Evolutionary conservation across 257 asterid genomes (phyloP).

Genomic region (Striga asiatica): DNA sequence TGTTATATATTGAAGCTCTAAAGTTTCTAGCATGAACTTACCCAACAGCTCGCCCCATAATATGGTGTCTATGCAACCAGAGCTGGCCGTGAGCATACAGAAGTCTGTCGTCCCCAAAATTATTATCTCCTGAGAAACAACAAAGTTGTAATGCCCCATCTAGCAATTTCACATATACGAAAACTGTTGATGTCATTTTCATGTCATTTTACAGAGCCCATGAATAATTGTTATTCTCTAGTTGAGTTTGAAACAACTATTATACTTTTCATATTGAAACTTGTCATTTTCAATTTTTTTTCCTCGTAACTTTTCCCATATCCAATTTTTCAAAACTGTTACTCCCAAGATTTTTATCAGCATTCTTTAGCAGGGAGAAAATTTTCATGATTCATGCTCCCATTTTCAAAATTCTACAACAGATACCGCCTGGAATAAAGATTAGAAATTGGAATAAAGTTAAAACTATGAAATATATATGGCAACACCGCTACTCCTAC

Average conservation of each 20-base stretch:
- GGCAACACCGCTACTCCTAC: background rate
- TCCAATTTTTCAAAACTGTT: no score
- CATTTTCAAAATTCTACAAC: background rate
- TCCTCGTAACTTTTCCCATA: no score
- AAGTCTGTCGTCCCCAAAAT: constrained; percentile 91
- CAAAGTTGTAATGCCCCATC: no score
- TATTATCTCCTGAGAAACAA: constrained; percentile 76
- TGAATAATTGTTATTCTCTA: no score
- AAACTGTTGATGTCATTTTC: no score
- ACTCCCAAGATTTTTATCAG: no score
- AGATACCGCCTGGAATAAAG: constrained; percentile 9
- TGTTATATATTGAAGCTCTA: background rate
- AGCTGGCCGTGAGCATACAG: constrained; percentile 94
- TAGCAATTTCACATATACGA: no score
- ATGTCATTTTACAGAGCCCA: no score
- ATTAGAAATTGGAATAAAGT: background rate
- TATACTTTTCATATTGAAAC: no score
- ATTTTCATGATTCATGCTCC: constrained; percentile 1
- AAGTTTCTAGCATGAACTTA: constrained; percentile 30
- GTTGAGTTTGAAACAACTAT: no score
- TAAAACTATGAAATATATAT: background rate
- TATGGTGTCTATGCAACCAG: constrained; percentile 88
- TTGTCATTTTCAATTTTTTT: background rate
- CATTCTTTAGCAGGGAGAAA: no score
- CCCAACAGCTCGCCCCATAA: constrained; percentile 99